phyloP scores from a whole-genome alignment of 2,329 filamentous ascomycete genomes.

The Colletotrichum tropicicola region DNA sequence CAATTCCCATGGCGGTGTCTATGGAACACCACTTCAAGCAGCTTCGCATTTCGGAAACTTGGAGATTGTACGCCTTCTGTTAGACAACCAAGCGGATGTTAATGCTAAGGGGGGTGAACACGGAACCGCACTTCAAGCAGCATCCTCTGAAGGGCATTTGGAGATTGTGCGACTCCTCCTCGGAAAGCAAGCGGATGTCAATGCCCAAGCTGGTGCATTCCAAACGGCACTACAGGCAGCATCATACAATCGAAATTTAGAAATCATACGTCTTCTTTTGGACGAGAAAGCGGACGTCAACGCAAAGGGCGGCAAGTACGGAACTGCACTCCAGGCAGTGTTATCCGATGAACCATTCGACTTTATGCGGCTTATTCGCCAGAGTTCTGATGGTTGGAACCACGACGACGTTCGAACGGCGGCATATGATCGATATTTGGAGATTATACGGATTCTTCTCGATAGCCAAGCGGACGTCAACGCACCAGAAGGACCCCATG shows the following conservation, averaged over 20 bases:
- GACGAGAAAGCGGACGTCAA: background rate
- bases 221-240: background rate
- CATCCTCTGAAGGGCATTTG: too few species aligned
- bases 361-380: background rate
- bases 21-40: background rate
- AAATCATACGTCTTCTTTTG: background rate
- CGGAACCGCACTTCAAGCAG: too few species aligned
- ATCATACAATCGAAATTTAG: background rate
- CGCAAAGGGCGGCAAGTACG: background rate
- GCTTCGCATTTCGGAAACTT: background rate
- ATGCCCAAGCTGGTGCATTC: background rate
- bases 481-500: background rate
- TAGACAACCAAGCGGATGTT: too few species aligned
- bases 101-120: too few species aligned
- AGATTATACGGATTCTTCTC: background rate
- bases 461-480: background rate
- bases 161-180: background rate
- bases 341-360: background rate
- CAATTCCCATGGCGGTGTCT: rapidly evolving
- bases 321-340: background rate
- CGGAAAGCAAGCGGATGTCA: background rate
- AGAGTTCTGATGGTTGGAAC: background rate
- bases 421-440: rapidly evolving
- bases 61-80: background rate
- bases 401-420: background rate